These are phyloP conservation scores for Sophora flavescens DNA, from an alignment of 306 rosid genomes.

Conservation along the genomic window DNA sequence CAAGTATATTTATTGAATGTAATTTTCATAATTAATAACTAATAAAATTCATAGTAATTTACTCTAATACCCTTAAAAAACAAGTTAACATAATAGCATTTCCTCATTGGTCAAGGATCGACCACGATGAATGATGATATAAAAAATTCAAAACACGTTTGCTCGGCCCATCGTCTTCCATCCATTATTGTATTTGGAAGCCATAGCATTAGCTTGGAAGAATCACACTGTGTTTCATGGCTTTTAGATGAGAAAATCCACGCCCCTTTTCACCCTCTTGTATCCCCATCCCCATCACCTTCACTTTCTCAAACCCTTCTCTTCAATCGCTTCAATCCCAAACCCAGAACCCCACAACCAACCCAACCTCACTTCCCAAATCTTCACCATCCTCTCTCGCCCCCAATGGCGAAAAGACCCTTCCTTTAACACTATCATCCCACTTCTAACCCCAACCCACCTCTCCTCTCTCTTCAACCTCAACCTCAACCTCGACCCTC, in stretches of 20 bases:
- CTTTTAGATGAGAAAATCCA: slow-evolving; percentile 54
- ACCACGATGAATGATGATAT: no score
- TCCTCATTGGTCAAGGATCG: no score
- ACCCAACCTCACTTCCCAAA: slow-evolving; percentile 57
- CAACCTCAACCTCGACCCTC: slow-evolving; percentile 64
- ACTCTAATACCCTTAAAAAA: no score
- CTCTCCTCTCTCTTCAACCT: slow-evolving; percentile 64
- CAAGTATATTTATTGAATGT: no score
- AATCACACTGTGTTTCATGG: slow-evolving; percentile 36
- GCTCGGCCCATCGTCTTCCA: no score
- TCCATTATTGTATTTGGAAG: no score
- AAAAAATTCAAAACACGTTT: no score
- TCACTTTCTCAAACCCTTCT: slow-evolving; percentile 43
- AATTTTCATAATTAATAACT: no score
- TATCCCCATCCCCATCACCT: slow-evolving; percentile 35
- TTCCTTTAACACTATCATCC: slow-evolving; percentile 54
- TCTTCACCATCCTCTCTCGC: slow-evolving; percentile 60
- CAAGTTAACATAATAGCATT: no score
- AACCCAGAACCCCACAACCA: slow-evolving; percentile 8
- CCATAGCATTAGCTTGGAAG: no score
- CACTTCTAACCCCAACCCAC: slow-evolving; percentile 62
- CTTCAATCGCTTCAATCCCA: slow-evolving; percentile 54
- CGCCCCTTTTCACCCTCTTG: slow-evolving; percentile 47
- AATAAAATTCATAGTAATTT: no score
- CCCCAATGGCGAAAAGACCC: slow-evolving; percentile 77